Base-by-base conservation (phyloP, 2,329 filamentous ascomycete species). In the Fusarium hostae region DNA sequence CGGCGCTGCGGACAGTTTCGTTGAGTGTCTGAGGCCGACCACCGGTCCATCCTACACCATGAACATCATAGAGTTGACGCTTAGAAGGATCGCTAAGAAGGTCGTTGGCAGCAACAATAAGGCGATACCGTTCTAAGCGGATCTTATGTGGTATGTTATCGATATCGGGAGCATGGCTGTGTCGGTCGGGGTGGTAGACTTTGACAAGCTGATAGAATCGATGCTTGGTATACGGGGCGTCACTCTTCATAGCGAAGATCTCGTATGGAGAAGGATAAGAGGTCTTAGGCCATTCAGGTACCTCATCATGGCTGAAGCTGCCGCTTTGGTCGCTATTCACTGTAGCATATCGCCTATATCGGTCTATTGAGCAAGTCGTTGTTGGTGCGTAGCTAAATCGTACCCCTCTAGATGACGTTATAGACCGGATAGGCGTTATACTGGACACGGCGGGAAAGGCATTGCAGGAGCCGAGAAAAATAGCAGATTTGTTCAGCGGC, bases 161-260 rank as follows among this genome's bases (percentile, higher is more conserved):
- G 50, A 72, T 59, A 43, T 72, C 56, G 16, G 66, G 35, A 52
- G 63, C 39, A 70, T 84, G 81, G 69, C 65, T 70, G 68, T 83
- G 84, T 65, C 88, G 89, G 81, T 99, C 96, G 0, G 96, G 96
- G 78, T 99, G 96, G 83, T 99, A 99, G 50, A 97, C 86, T 84
- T 98, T 99, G 63, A 97, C 96, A 57, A 99, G 89, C 78, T 95
- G 88, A 81, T 97, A 96, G 86, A 94, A 99, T 66, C 90, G 90
- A 45, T 86, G 83, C 82, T 99, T 98, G 69, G 89, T 91, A 81
- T 99, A 98, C 4, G 90, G 87, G 18, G 89, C 90, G 63, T 84
- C 84, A 74, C 84, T 88, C 58, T 81, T 76, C 51, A 84, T 81
- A 67, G 88, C 85, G 77, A 98, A 91, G 78, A 99, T 93, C 77